Percentiles rank a stretch among this genome's conserved stretches.
phyloP scores from a whole-genome alignment of 768 basidiomycete genomes.

The Kwoniella dejecticola region DNA sequence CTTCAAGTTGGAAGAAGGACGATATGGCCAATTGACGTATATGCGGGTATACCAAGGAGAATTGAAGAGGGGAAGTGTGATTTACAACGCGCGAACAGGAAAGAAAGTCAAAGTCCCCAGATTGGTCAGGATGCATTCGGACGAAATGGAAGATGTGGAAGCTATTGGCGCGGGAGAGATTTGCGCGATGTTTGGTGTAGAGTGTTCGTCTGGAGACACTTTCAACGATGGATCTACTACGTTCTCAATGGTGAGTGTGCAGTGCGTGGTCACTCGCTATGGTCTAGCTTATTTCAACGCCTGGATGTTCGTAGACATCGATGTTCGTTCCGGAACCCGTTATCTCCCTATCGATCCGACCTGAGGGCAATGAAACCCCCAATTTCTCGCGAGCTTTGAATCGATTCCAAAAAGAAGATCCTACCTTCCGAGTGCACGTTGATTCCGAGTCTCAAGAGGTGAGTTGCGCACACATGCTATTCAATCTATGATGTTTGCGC shows the following conservation, averaged over 20 bases:
- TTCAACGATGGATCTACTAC: constrained; percentile 90
- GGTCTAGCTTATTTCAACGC: no score
- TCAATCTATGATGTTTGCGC: no score
- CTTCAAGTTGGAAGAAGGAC: constrained; percentile 97
- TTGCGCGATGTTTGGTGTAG: constrained; percentile 98
- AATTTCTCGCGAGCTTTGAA: constrained; percentile 96
- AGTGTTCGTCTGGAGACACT: constrained; percentile 96
- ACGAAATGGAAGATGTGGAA: constrained; percentile 99
- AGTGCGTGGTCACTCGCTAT: no score
- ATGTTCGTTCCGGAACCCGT: constrained; percentile 99
- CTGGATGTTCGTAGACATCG: constrained; percentile 79
- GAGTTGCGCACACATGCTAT: constrained; percentile 20
- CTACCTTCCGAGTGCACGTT: constrained; percentile 96
- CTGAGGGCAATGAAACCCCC: constrained; percentile 86
- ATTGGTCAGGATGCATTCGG: constrained; percentile 94
- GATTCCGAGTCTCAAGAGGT: constrained; percentile 94
- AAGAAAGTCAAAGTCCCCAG: constrained; percentile 97
- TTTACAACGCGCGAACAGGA: constrained; percentile 89
- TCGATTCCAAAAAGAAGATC: constrained; percentile 98
- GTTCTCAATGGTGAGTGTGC: constrained; percentile 79
- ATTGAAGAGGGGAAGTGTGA: constrained; percentile 77
- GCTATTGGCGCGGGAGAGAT: constrained; percentile 96
- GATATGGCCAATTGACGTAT: constrained; percentile 96
- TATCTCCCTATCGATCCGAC: constrained; percentile 91
- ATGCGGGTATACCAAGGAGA: constrained; percentile 97